Evolutionary conservation across 352 stramenopile genomes (phyloP).

Genomic region (Globisporangium takayamanum): DNA sequence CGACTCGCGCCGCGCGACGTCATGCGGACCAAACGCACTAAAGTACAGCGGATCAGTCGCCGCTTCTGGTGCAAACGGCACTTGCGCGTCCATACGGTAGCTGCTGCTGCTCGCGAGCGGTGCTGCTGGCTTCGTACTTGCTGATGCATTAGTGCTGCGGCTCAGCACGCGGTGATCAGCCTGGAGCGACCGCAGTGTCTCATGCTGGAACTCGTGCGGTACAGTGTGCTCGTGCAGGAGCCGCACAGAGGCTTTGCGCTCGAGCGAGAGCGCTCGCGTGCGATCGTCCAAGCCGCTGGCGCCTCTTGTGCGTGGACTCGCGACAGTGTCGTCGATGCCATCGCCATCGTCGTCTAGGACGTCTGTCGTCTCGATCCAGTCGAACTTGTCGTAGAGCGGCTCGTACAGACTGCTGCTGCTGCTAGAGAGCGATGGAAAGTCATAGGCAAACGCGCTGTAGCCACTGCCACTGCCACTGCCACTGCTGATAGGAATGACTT

Average conservation of each 20-base stretch:
- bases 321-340: neutral
- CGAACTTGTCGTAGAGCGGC: slow-evolving; percentile 10
- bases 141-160: slow-evolving; percentile 3
- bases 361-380: slow-evolving; percentile 4
- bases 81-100: neutral
- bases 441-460: slow-evolving; percentile 13
- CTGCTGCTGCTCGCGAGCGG: neutral
- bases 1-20: slow-evolving; percentile 30
- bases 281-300: neutral
- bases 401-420: neutral
- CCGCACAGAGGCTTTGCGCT: slow-evolving; percentile 1
- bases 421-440: slow-evolving; percentile 5
- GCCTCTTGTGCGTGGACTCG: no score
- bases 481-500: slow-evolving; percentile 6
- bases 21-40: slow-evolving; percentile 44
- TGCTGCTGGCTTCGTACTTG: neutral
- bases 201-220: slow-evolving; percentile 23
- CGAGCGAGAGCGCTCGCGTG: neutral
- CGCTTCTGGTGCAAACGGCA: slow-evolving; percentile 12
- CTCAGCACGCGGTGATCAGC: neutral
- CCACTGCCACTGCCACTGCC: neutral
- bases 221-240: slow-evolving; percentile 8
- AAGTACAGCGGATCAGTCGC: slow-evolving; percentile 40
- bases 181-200: slow-evolving; percentile 41
- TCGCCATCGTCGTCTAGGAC: slow-evolving; percentile 2